Base-by-base conservation (phyloP, 2,329 filamentous ascomycete species). In the Emergomyces pasteurianus region DNA sequence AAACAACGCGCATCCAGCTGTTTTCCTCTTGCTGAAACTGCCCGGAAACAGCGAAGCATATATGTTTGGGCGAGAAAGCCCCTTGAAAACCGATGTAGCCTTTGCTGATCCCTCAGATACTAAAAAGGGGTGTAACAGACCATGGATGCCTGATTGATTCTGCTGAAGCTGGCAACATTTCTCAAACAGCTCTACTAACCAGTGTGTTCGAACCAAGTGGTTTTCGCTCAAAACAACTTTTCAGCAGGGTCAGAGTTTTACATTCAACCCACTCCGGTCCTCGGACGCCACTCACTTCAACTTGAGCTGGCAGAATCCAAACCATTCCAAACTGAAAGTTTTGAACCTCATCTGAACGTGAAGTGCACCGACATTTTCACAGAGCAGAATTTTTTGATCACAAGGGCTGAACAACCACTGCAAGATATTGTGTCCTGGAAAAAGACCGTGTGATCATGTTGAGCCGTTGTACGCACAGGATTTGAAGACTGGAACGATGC, bases 21-120 rank as follows among this genome's bases (percentile, higher is more conserved):
- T 28, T 46, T n/a, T 58, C 28, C 55, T 58, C 16, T 46, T 58
- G n/a, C 38, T 10, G 2, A 21, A 26, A 4, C 55, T 18, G 23
- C 55, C 55, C 16, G 28, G 28, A 31, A 58, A 58, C 46, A 38
- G 55, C 55, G n/a, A 38, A 58, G 55, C 55, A 58, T 58, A 58
- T 46, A 58, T 58, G 0, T 58, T 58, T 46, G 55, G 38, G 16
- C n/a, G 55, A 40, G 36, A 58, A 14, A 58, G 36, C 21, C 55
- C 3, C 21, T 10, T 42, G 55, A 46, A 58, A 31, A n/a, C 55
- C 16, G 36, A 58, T 38, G 55, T 58, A 28, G 55, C 18, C n/a
- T n/a, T n/a, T n/a, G n/a, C n/a, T n/a, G n/a, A n/a, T n/a, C n/a
- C n/a, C n/a, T n/a, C n/a, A n/a, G n/a, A n/a, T n/a, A n/a, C n/a